Conservation (phyloP, 441 rosid species). For the Adansonia madagascariensis region DNA sequence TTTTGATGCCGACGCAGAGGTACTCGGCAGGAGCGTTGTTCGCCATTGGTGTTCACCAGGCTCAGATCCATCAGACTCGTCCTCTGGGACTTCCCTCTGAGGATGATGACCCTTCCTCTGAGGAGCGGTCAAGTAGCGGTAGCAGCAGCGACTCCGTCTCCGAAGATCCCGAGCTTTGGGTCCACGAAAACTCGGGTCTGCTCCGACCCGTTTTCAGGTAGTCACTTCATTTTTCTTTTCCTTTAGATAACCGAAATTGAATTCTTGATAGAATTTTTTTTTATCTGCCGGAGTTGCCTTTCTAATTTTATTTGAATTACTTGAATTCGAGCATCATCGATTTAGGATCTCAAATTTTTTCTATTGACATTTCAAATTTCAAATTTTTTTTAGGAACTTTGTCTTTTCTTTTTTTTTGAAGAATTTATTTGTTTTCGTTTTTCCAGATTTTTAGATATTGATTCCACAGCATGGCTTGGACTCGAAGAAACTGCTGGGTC, state of each 20-base stretch:
- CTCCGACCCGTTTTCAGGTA: conserved; percentile 88
- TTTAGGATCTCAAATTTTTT: background rate
- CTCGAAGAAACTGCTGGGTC: conserved; percentile 84
- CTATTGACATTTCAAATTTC: conserved; percentile 2
- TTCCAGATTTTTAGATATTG: conserved; percentile 66
- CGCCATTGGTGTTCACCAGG: conserved; percentile 71
- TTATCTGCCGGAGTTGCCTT: conserved; percentile 2
- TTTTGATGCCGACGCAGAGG: conserved; percentile 61
- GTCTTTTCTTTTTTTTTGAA: background rate
- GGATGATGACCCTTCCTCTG: conserved; percentile 40
- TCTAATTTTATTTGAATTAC: background rate
- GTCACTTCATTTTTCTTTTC: background rate
- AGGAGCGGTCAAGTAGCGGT: conserved; percentile 42
- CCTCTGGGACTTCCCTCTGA: conserved; percentile 47
- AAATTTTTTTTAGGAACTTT: background rate
- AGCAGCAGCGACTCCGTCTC: conserved; percentile 60
- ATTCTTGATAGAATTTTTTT: background rate
- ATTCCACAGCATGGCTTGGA: conserved; percentile 70
- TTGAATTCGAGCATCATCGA: background rate
- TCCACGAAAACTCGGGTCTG: conserved; percentile 64
- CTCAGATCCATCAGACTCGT: conserved; percentile 63
- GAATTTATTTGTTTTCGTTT: background rate
- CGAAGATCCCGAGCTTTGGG: conserved; percentile 76
- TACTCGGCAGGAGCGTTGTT: conserved; percentile 79
- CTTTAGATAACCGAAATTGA: conserved; percentile 1